Evolutionary conservation across 108 stramenopile genomes (phyloP).

Genomic region (Skeletonema menzelii): DNA sequence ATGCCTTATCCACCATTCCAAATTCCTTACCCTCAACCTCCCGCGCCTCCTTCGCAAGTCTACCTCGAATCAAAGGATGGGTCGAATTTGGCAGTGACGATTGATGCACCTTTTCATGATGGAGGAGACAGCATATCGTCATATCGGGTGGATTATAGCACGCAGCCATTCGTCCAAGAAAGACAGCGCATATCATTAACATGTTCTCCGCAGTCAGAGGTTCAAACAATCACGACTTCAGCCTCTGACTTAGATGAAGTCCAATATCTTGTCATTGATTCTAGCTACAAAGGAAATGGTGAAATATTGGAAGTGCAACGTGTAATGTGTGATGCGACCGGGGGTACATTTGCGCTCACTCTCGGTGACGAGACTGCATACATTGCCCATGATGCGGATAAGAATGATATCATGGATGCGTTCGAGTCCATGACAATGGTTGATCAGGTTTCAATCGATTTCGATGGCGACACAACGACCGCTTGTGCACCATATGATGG

Average conservation of each 20-base stretch:
- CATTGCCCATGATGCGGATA: conserved; percentile 58
- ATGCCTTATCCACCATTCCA: conserved; percentile 59
- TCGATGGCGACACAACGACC: conserved; percentile 15
- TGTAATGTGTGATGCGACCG: conserved; percentile 75
- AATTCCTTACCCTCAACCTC: conserved; percentile 64
- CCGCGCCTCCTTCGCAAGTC: conserved; percentile 57
- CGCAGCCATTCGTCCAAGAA: conserved; percentile 57
- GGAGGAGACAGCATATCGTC: conserved; percentile 63
- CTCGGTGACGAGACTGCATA: conserved; percentile 58
- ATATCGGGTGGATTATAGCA: conserved; percentile 76
- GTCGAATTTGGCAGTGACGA: conserved; percentile 49
- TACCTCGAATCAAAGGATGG: conserved; percentile 55
- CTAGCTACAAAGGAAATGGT: conserved; percentile 43
- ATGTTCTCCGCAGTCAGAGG: conserved; percentile 41
- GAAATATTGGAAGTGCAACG: conserved; percentile 38
- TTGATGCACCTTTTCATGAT: conserved; percentile 52
- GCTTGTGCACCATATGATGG: conserved; percentile 49
- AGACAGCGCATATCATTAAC: conserved; percentile 49
- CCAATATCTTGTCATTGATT: conserved; percentile 60
- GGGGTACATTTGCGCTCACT: conserved; percentile 65
- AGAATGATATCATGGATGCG: conserved; percentile 50
- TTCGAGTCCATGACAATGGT: conserved; percentile 57
- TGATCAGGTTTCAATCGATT: conserved; percentile 48
- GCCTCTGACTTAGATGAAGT: conserved; percentile 55
- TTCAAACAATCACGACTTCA: conserved; percentile 52